A percentile compares a stretch with the other conserved stretches of the same genome.
phyloP scores from a whole-genome alignment of 306 rosid genomes.

The Quercus ilex region DNA sequence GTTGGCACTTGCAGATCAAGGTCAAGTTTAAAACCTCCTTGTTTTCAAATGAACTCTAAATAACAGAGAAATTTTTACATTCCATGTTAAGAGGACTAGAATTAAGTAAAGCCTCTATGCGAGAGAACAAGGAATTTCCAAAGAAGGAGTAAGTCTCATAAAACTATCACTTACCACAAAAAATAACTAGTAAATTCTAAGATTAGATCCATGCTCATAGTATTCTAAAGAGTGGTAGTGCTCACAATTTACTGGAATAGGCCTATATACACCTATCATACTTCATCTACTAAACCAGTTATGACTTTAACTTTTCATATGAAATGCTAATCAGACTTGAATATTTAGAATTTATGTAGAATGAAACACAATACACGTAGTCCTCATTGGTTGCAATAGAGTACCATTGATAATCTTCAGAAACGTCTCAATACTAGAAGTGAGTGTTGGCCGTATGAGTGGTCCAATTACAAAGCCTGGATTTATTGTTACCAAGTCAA shows the following conservation, averaged over 20 bases:
- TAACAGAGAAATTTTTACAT: background rate
- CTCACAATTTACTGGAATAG: background rate
- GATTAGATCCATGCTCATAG: background rate
- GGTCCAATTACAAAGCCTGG: conserved; percentile 19
- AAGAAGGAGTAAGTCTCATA: background rate
- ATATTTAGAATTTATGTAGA: background rate
- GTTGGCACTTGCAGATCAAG: no score
- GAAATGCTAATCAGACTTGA: background rate
- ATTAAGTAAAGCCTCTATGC: background rate
- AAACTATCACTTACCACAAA: background rate
- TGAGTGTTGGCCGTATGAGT: conserved; percentile 20
- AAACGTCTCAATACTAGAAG: background rate
- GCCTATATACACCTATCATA: background rate
- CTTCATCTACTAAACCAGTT: no score
- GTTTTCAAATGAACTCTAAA: background rate
- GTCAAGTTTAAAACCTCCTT: background rate
- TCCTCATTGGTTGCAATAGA: background rate
- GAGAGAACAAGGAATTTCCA: background rate
- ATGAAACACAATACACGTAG: background rate
- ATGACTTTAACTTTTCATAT: no score
- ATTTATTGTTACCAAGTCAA: conserved; percentile 22
- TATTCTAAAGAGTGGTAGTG: background rate
- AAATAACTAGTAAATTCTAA: background rate
- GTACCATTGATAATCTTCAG: background rate
- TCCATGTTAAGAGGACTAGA: background rate